Conservation (phyloP, 2,329 filamentous ascomycete species). For the Mycogone perniciosa region DNA sequence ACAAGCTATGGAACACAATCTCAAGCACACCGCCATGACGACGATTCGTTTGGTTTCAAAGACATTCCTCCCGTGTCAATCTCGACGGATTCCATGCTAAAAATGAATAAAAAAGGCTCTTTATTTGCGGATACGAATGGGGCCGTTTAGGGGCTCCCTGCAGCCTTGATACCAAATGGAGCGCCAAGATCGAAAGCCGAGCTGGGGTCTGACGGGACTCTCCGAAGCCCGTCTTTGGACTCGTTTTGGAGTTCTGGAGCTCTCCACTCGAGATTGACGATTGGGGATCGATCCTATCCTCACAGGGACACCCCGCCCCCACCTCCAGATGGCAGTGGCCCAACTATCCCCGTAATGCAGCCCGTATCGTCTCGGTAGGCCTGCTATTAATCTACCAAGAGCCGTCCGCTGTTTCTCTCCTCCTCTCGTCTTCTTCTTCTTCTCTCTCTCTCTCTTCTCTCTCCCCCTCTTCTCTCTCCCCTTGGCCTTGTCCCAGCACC, state of each 20-base stretch:
- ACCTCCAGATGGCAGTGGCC: not conserved
- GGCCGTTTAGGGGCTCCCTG: no score
- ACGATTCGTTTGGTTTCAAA: no score
- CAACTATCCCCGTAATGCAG: not conserved
- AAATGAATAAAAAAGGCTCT: no score
- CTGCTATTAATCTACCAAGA: not conserved
- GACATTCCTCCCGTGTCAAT: no score
- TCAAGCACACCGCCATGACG: no score
- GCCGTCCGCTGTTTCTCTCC: not conserved
- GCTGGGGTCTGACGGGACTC: not conserved
- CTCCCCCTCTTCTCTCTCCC: not conserved
- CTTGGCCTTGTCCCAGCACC: not conserved
- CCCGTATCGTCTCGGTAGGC: not conserved
- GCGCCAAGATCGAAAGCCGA: not conserved
- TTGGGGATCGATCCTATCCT: not conserved
- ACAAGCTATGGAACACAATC: no score
- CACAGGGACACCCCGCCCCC: not conserved
- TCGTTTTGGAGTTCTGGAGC: not conserved
- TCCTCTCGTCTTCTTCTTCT: not conserved
- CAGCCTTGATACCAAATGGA: no score
- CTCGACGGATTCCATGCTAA: no score
- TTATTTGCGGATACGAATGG: no score
- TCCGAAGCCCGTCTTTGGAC: not conserved
- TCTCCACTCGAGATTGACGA: not conserved
- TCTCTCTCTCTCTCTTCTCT: not conserved